Evolutionary conservation across 73 alveolate genomes (phyloP).

Genomic region (Paramecium tetraurelia): DNA sequence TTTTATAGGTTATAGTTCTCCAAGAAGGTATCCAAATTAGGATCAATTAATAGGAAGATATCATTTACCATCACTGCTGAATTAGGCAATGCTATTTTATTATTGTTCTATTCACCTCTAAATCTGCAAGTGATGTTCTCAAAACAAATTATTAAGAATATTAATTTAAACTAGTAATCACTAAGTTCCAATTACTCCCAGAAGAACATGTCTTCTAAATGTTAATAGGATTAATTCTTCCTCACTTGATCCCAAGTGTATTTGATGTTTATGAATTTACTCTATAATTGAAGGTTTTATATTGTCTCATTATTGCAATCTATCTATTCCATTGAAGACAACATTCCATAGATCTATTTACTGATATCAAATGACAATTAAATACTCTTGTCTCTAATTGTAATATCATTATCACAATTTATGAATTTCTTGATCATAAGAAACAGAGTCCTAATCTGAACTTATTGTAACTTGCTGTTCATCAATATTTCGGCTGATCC

Average conservation of each 20-base stretch:
- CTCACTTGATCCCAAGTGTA: conserved; percentile 41
- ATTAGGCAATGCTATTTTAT: background rate
- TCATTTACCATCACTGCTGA: background rate
- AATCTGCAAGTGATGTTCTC: conserved; percentile 11
- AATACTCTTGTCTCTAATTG: background rate
- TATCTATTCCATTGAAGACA: background rate
- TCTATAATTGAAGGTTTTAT: background rate
- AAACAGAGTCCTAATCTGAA: background rate
- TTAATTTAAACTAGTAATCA: conserved; percentile 3
- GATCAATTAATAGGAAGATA: background rate
- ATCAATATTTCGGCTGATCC: background rate
- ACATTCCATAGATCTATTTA: background rate
- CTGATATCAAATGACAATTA: background rate
- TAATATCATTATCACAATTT: background rate
- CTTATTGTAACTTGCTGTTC: background rate
- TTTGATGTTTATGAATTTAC: background rate
- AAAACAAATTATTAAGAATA: background rate
- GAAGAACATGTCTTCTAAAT: conserved; percentile 10
- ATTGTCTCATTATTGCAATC: background rate
- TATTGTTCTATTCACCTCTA: background rate
- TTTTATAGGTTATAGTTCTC: background rate
- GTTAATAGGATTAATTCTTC: background rate
- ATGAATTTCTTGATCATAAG: background rate
- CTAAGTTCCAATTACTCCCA: conserved; percentile 24
- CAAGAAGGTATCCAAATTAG: background rate